Evolutionary conservation across 164 flowering plant genomes (phyloP), one percentile per base, ranked within the genome.

Genomic region (Annona cherimola): DNA sequence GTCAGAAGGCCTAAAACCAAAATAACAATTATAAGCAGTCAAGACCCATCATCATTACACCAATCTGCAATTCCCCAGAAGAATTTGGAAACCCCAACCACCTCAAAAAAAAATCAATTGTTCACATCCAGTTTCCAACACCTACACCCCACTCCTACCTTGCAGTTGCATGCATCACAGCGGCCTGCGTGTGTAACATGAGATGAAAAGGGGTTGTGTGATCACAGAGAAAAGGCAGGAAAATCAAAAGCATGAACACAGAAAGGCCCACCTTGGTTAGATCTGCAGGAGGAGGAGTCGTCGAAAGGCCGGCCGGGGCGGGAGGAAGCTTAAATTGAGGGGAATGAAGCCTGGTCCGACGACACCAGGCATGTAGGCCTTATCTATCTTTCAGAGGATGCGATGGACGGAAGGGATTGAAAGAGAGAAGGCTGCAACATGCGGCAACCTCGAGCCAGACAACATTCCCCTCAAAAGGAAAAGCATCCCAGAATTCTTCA

Each of bases 301-400:
- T 26, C 35, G 35, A 26, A 26, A 26, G 35, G 1, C 35, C 42
- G 44, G 19, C 35, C 43, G 3, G 46, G 46, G 39, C 6, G 2
- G 35, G n/a, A 50, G 79, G 80, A 75, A 78, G 79, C 75, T 61
- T 46, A 64, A 76, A 81, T 84, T 87, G 90, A 77, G 90, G 88
- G 90, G 90, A 85, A 87, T 87, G 90, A 87, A 87, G 90, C 90
- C 90, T 87, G 90, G 90, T 87, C 90, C 90, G 90, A 85, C 77
- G 86, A 64, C 82, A 77, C 83, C 20, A 76, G 35, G 80, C 74
- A 66, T 54, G 72, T 16, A 71, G 5, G 11, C 50, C 44, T 59
- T 8, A 8, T 50, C 57, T 50, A 50, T 50, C 57, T 1, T 9
- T 50, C 11, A 1, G 14, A 9, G 14, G 67, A 77, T 61, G 1